phyloP scores from a whole-genome alignment of 257 asterid genomes.

The Pogostemon cablin region DNA sequence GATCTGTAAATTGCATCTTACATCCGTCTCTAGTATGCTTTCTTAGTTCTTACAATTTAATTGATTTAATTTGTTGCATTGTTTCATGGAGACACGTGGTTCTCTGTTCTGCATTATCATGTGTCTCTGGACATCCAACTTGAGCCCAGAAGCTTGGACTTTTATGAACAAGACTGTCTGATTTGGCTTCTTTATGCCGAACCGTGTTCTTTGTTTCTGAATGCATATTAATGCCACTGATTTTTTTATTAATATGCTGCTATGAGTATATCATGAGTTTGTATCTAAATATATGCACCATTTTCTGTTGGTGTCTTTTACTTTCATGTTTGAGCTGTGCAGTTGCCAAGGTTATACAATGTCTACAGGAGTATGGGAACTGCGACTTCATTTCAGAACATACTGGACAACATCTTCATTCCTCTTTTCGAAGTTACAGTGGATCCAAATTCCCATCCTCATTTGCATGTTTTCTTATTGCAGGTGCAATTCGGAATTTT shows the following conservation, averaged over 20 bases:
- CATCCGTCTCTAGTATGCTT: constrained; percentile 5
- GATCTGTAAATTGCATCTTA: neutral
- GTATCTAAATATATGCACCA: neutral
- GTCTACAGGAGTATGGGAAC: constrained; percentile 94
- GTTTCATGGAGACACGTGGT: constrained; percentile 20
- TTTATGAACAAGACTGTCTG: constrained; percentile 12
- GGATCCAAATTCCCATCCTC: constrained; percentile 93
- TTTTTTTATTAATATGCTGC: constrained; percentile 21
- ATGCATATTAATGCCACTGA: constrained; percentile 10
- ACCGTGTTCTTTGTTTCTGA: constrained; percentile 4
- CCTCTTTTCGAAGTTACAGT: constrained; percentile 92
- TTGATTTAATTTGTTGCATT: constrained; percentile 9
- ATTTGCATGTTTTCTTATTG: constrained; percentile 79
- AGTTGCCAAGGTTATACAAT: constrained; percentile 93
- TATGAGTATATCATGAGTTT: constrained; percentile 15
- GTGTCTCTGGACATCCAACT: constrained; percentile 18
- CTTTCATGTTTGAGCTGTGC: constrained; percentile 48
- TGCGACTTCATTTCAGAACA: constrained; percentile 87
- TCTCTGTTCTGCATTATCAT: neutral
- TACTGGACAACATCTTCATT: constrained; percentile 84
- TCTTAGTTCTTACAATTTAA: neutral
- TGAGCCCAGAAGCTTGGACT: neutral
- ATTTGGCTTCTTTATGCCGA: constrained; percentile 16
- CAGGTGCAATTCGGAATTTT: constrained; percentile 53
- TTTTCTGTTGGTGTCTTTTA: constrained; percentile 28